phyloP scores from a whole-genome alignment of 495 filamentous ascomycete species.

The Cetradonia linearis region DNA sequence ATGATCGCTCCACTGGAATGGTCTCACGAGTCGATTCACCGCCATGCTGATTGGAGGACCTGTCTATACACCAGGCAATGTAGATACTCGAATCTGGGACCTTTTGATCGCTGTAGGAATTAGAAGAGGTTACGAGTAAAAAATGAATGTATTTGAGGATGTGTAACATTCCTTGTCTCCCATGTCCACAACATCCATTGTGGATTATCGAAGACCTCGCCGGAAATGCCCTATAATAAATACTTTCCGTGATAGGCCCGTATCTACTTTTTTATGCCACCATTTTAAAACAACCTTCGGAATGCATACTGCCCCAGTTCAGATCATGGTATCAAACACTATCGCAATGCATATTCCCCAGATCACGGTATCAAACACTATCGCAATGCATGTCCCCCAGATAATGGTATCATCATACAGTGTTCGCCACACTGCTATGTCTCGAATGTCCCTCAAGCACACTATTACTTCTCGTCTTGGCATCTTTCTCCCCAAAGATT shows the following conservation, averaged over 20 bases:
- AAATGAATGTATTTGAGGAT: neutral
- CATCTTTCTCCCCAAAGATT: neutral
- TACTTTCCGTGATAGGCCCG: neutral
- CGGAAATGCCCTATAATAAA: neutral
- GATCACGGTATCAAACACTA: too few relatives aligned
- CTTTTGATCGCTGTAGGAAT: too few relatives aligned
- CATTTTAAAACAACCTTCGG: too few relatives aligned
- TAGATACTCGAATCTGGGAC: too few relatives aligned
- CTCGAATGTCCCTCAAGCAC: conserved; percentile 2
- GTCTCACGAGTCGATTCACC: too few relatives aligned
- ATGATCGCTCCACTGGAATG: too few relatives aligned
- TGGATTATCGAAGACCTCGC: neutral
- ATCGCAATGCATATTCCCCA: conserved; percentile 3
- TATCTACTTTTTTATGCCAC: neutral
- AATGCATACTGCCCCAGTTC: neutral
- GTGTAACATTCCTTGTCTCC: neutral
- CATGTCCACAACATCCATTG: neutral
- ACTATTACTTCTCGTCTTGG: conserved; percentile 1
- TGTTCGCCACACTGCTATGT: neutral
- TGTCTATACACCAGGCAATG: too few relatives aligned
- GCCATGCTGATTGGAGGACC: too few relatives aligned
- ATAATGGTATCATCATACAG: conserved; percentile 9
- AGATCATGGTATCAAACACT: too few relatives aligned
- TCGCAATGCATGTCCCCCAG: conserved; percentile 5
- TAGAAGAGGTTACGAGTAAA: too few relatives aligned